A percentile compares a stretch with the other conserved stretches of the same genome.
phyloP scores from a whole-genome alignment of 2,329 filamentous ascomycete genomes.

The Cercospora nicotianae region DNA sequence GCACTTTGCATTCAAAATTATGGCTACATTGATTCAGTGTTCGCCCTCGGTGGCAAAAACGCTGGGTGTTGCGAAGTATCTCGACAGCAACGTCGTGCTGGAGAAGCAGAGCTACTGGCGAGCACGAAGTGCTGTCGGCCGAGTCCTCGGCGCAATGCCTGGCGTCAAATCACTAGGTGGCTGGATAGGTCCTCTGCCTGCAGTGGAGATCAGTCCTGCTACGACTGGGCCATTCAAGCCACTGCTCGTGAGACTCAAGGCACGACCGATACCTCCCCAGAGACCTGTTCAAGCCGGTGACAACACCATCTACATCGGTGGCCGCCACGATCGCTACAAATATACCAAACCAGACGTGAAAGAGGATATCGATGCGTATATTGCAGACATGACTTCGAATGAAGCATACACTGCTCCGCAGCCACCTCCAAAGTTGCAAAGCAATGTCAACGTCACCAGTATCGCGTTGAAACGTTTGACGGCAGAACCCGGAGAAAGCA shows the following conservation, averaged over 20 bases:
- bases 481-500: not conserved
- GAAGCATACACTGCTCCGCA: not conserved
- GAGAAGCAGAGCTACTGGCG: conserved; percentile 3
- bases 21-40: conserved; percentile 6
- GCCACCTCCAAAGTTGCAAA: not conserved
- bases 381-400: not conserved
- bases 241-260: not conserved
- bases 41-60: not conserved
- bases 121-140: not conserved
- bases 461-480: not conserved
- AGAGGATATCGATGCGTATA: not conserved
- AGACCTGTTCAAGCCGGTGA: not conserved
- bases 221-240: not conserved
- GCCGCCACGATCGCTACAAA: not conserved
- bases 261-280: not conserved
- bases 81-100: not conserved
- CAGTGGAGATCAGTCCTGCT: not conserved
- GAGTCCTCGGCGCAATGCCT: not conserved
- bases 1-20: conserved; percentile 7
- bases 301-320: conserved; percentile 1
- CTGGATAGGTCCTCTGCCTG: not conserved
- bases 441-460: not conserved
- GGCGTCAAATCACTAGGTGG: not conserved
- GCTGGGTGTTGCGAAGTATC: not conserved
- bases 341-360: not conserved